Evolutionary conservation across 176 grass and related monocot genomes (phyloP).

Genomic region (Poa pratensis): DNA sequence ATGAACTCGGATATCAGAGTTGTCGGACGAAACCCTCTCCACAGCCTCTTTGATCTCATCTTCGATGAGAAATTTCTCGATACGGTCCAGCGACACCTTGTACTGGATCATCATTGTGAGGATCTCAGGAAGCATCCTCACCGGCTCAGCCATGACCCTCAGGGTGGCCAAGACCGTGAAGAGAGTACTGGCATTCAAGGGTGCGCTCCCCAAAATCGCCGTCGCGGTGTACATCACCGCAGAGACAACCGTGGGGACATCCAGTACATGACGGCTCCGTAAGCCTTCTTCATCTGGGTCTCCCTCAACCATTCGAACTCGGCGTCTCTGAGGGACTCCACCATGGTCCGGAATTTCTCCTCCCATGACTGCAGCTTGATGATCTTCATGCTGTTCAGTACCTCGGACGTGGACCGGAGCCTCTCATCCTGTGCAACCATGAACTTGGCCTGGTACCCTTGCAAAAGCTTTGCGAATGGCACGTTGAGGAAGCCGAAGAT

Average conservation of each 20-base stretch:
- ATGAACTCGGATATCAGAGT: slow-evolving; percentile 48
- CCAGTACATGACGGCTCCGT: slow-evolving; percentile 76
- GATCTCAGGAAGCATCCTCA: slow-evolving; percentile 79
- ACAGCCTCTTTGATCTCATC: slow-evolving; percentile 84
- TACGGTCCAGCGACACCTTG: slow-evolving; percentile 86
- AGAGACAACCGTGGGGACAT: slow-evolving; percentile 73
- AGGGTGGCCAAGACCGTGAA: slow-evolving; percentile 78
- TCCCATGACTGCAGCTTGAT: slow-evolving; percentile 98
- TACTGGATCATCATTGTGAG: slow-evolving; percentile 86
- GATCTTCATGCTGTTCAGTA: slow-evolving; percentile 94
- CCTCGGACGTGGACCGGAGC: slow-evolving; percentile 77
- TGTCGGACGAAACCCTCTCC: slow-evolving; percentile 35
- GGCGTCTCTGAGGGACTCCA: slow-evolving; percentile 61
- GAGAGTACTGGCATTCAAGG: slow-evolving; percentile 79
- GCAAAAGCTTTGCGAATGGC: slow-evolving; percentile 74
- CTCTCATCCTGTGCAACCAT: slow-evolving; percentile 88
- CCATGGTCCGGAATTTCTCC: slow-evolving; percentile 56
- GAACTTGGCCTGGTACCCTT: slow-evolving; percentile 75
- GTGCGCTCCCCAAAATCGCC: slow-evolving; percentile 60
- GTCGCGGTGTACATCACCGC: slow-evolving; percentile 74
- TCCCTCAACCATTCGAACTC: slow-evolving; percentile 84
- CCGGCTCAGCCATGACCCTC: slow-evolving; percentile 87
- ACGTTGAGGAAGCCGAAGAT: slow-evolving; percentile 78
- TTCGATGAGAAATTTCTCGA: slow-evolving; percentile 72
- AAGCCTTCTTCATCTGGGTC: slow-evolving; percentile 83